A percentile compares a stretch with the other conserved stretches of the same genome.
Conservation (phyloP, 2,329 filamentous ascomycete species). For the Setomelanomma holmii region DNA sequence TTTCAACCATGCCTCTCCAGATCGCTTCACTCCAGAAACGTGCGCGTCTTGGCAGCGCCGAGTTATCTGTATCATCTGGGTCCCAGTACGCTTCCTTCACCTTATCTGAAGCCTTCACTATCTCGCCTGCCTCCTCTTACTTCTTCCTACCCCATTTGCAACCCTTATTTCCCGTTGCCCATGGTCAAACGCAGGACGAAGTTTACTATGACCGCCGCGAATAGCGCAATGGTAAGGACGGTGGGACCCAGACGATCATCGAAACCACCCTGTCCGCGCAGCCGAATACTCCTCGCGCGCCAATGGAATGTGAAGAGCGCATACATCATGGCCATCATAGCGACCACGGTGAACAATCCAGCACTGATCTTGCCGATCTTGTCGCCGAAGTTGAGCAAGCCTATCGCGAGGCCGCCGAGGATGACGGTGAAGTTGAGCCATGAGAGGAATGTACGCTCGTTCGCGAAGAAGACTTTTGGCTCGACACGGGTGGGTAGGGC, state of each 20-base stretch:
- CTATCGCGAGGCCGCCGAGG: slow-evolving; percentile 93
- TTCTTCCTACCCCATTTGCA: too few relatives aligned
- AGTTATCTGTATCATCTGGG: too few relatives aligned
- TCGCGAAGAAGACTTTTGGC: slow-evolving; percentile 99
- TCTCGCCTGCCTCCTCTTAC: background rate
- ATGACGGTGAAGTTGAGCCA: slow-evolving; percentile 99
- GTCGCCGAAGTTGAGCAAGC: slow-evolving; percentile 98
- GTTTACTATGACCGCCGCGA: slow-evolving; percentile 93
- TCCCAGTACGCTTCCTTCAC: too few relatives aligned
- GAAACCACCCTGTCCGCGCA: slow-evolving; percentile 92
- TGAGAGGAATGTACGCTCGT: slow-evolving; percentile 98
- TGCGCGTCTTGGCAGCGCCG: too few relatives aligned
- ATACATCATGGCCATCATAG: slow-evolving; percentile 95
- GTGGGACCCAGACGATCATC: slow-evolving; percentile 96
- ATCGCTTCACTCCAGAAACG: too few relatives aligned
- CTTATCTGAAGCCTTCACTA: too few relatives aligned
- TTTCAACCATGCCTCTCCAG: too few relatives aligned
- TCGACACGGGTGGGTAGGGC: slow-evolving; percentile 97
- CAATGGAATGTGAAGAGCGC: slow-evolving; percentile 96
- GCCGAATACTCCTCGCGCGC: slow-evolving; percentile 90
- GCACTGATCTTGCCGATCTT: slow-evolving; percentile 91
- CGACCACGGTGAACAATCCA: slow-evolving; percentile 90
- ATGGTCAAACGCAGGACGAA: slow-evolving; percentile 71
- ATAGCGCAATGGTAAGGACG: slow-evolving; percentile 82
- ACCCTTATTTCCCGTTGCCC: slow-evolving; percentile 21